These are phyloP conservation scores for Penicillium verhagenii DNA, from an alignment of 495 filamentous ascomycete genomes.

Conservation along the genomic window DNA sequence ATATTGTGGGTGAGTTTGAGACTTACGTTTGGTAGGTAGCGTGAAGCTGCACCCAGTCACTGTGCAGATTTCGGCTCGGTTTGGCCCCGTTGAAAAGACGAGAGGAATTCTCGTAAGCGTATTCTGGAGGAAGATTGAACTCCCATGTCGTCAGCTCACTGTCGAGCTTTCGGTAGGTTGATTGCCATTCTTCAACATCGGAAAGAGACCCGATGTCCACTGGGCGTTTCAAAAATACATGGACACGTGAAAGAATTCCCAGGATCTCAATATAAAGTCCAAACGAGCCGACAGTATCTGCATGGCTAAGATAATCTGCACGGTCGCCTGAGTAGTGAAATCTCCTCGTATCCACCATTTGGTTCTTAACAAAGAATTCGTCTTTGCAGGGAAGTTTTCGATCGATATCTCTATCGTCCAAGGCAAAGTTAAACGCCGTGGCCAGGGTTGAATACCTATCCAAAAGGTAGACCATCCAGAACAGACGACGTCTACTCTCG, in stretches of 20 bases:
- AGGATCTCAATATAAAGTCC: slow-evolving; percentile 84
- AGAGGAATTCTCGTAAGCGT: slow-evolving; percentile 67
- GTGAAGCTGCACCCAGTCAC: slow-evolving; percentile 88
- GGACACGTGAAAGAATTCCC: slow-evolving; percentile 80
- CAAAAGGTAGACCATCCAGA: slow-evolving; percentile 91
- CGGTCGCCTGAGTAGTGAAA: slow-evolving; percentile 57
- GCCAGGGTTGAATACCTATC: slow-evolving; percentile 86
- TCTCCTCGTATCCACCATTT: slow-evolving; percentile 80
- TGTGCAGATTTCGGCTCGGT: slow-evolving; percentile 65
- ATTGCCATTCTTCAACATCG: slow-evolving; percentile 86
- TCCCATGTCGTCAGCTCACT: slow-evolving; percentile 77
- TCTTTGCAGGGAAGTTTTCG: slow-evolving; percentile 82
- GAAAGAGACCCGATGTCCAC: slow-evolving; percentile 81
- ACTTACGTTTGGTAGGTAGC: slow-evolving; percentile 69
- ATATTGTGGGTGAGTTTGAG: not conserved
- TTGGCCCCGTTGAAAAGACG: slow-evolving; percentile 64
- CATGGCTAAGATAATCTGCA: slow-evolving; percentile 63
- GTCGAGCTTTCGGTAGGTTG: slow-evolving; percentile 80
- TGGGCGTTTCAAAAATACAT: slow-evolving; percentile 79
- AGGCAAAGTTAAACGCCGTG: slow-evolving; percentile 84
- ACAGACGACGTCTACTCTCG: slow-evolving; percentile 75
- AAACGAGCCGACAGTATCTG: slow-evolving; percentile 82
- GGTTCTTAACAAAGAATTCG: slow-evolving; percentile 79
- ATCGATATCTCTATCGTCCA: slow-evolving; percentile 86
- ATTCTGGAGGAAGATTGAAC: slow-evolving; percentile 75